These are phyloP conservation scores for Tremella fuciformis DNA, from an alignment of 768 basidiomycete genomes.

Conservation along the genomic window DNA sequence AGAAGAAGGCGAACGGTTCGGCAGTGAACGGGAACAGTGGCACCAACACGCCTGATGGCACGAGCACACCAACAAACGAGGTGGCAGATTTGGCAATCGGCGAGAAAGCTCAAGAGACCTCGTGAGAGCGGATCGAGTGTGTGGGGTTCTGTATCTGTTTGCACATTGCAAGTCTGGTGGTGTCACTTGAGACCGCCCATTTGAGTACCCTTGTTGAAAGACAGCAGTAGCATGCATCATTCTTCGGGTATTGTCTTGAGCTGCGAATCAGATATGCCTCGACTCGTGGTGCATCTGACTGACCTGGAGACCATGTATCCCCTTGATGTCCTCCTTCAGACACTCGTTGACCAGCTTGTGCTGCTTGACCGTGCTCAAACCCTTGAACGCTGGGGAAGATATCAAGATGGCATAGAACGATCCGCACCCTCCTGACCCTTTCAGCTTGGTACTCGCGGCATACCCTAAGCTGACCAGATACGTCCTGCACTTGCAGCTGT, in stretches of 20 bases:
- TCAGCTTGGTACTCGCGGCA: background rate
- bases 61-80: background rate
- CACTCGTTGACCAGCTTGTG: conserved; percentile 83
- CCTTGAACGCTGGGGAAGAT: conserved; percentile 78
- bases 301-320: conserved; percentile 92
- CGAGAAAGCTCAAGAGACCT: background rate
- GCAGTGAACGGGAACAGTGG: conserved; percentile 7
- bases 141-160: no score
- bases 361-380: conserved; percentile 82
- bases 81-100: conserved; percentile 7
- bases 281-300: conserved; percentile 32
- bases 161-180: no score
- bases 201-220: background rate
- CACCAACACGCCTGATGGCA: conserved; percentile 6
- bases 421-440: conserved; percentile 81
- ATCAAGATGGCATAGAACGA: conserved; percentile 91
- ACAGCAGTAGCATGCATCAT: conserved; percentile 11
- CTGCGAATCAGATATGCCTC: conserved; percentile 7
- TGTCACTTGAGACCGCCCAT: no score
- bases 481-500: conserved; percentile 80
- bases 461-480: conserved; percentile 67
- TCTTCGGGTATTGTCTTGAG: conserved; percentile 44
- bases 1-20: conserved; percentile 17
- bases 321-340: conserved; percentile 82
- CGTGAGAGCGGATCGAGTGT: background rate